Percentiles rank a stretch among this genome's conserved stretches.
phyloP scores from a whole-genome alignment of 495 filamentous ascomycete genomes.

The Penicillium mononematosum region DNA sequence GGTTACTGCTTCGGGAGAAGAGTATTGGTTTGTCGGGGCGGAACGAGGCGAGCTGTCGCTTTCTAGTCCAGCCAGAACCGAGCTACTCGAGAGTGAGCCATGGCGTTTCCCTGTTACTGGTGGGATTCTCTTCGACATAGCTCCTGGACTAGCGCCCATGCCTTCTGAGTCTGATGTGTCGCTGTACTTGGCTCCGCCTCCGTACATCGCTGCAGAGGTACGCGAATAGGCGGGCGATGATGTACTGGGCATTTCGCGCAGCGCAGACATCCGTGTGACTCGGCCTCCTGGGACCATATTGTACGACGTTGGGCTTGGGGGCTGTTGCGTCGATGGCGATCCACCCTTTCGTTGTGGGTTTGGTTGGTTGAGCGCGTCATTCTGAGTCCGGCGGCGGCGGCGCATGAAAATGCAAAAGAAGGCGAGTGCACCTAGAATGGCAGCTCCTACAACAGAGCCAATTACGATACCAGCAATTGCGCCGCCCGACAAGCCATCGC shows the following conservation, averaged over 20 bases:
- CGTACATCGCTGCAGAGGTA: constrained; percentile 41
- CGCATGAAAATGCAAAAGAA: constrained; percentile 60
- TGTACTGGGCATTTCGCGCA: constrained; percentile 65
- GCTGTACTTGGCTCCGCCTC: constrained; percentile 53
- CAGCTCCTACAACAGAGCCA: constrained; percentile 70
- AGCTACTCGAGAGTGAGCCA: constrained; percentile 88
- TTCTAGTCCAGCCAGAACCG: constrained; percentile 65
- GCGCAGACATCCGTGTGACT: constrained; percentile 92
- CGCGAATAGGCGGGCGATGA: constrained; percentile 56
- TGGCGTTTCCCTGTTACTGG: constrained; percentile 71
- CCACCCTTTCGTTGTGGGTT: constrained; percentile 65
- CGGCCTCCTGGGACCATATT: constrained; percentile 81
- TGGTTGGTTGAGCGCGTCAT: constrained; percentile 79
- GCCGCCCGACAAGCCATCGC: constrained; percentile 68
- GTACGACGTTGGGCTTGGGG: constrained; percentile 56
- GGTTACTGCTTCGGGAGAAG: constrained; percentile 76
- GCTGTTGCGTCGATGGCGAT: constrained; percentile 50
- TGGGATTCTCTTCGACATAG: constrained; percentile 58
- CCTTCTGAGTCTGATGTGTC: constrained; percentile 80
- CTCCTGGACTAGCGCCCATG: constrained; percentile 75
- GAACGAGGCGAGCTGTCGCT: constrained; percentile 73
- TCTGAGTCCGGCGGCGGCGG: constrained; percentile 54
- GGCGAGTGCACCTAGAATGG: constrained; percentile 63
- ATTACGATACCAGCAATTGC: constrained; percentile 88
- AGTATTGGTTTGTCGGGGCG: constrained; percentile 70